Percentiles rank a stretch among this genome's conserved stretches.
phyloP scores from a whole-genome alignment of 441 rosid species.

The Eutrema salsugineum region DNA sequence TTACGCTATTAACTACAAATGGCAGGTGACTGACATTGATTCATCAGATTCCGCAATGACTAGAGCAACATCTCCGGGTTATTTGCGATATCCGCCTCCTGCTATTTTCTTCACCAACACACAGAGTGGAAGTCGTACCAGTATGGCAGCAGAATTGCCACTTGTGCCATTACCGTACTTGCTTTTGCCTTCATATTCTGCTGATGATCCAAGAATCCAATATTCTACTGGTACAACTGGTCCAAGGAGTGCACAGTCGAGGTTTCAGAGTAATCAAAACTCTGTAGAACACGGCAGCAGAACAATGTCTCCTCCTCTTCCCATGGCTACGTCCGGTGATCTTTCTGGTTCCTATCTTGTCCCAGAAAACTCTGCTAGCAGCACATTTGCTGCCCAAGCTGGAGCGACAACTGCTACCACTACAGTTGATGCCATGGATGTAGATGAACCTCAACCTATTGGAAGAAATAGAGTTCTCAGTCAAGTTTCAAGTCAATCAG shows the following conservation, averaged over 20 bases:
- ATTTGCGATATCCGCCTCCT: conserved; percentile 84
- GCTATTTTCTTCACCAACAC: conserved; percentile 67
- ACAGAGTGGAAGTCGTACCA: conserved; percentile 51
- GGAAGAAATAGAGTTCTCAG: conserved; percentile 42
- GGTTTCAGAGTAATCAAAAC: conserved; percentile 49
- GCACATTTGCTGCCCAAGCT: conserved; percentile 37
- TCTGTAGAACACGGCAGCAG: conserved; percentile 51
- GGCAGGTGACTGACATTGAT: conserved; percentile 97
- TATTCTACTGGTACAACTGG: conserved; percentile 42
- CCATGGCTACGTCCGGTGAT: conserved; percentile 41
- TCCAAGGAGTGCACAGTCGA: conserved; percentile 44
- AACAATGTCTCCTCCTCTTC: conserved; percentile 48
- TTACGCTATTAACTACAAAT: conserved; percentile 40
- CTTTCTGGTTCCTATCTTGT: conserved; percentile 39
- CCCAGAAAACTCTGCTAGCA: conserved; percentile 41
- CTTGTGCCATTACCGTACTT: conserved; percentile 62
- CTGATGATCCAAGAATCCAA: conserved; percentile 57
- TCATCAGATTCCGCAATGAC: conserved; percentile 89
- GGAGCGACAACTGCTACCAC: conserved; percentile 41
- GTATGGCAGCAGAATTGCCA: conserved; percentile 67
- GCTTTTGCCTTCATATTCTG: conserved; percentile 55
- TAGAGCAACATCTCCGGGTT: conserved; percentile 82
- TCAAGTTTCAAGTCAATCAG: conserved; percentile 32
- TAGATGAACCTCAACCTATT: conserved; percentile 51
- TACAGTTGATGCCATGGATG: conserved; percentile 52